phyloP scores from a whole-genome alignment of 2,329 filamentous ascomycete species.

The Onygenales sp. region DNA sequence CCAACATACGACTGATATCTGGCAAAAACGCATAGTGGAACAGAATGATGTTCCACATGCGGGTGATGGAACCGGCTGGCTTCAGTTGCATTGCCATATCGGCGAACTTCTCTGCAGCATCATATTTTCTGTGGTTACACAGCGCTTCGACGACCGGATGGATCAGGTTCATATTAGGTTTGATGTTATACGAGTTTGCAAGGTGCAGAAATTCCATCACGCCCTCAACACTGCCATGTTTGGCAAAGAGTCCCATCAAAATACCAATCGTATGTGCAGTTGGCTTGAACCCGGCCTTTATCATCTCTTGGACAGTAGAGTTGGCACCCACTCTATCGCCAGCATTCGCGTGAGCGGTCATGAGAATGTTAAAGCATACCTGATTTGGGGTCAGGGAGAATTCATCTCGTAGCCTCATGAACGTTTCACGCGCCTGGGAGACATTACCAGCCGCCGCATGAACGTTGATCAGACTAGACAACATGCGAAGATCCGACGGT shows the following conservation, averaged over 20 bases:
- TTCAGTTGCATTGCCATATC: slow-evolving; percentile 44
- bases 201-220: slow-evolving; percentile 56
- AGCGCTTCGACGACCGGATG: slow-evolving; percentile 59
- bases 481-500: slow-evolving; percentile 20
- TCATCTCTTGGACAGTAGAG: slow-evolving; percentile 53
- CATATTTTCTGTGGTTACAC: slow-evolving; percentile 46
- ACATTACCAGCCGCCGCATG: slow-evolving; percentile 62
- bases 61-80: slow-evolving; percentile 45
- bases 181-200: slow-evolving; percentile 46
- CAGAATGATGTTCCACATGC: slow-evolving; percentile 72
- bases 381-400: slow-evolving; percentile 50
- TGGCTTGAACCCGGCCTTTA: slow-evolving; percentile 41
- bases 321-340: slow-evolving; percentile 60
- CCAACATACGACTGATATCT: slow-evolving; percentile 45
- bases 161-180: slow-evolving; percentile 49
- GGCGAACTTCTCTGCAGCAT: slow-evolving; percentile 51
- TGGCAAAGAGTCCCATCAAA: slow-evolving; percentile 62
- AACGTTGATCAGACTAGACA: slow-evolving; percentile 56
- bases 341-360: slow-evolving; percentile 59
- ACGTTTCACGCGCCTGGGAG: slow-evolving; percentile 47
- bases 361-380: slow-evolving; percentile 64
- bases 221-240: slow-evolving; percentile 62
- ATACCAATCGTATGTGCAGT: slow-evolving; percentile 60
- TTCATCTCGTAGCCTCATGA: slow-evolving; percentile 50
- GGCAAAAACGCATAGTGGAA: slow-evolving; percentile 57